Percentiles rank a stretch among this genome's conserved stretches.
phyloP scores from a whole-genome alignment of 208 protist genomes.

The Angomonas deanei region DNA sequence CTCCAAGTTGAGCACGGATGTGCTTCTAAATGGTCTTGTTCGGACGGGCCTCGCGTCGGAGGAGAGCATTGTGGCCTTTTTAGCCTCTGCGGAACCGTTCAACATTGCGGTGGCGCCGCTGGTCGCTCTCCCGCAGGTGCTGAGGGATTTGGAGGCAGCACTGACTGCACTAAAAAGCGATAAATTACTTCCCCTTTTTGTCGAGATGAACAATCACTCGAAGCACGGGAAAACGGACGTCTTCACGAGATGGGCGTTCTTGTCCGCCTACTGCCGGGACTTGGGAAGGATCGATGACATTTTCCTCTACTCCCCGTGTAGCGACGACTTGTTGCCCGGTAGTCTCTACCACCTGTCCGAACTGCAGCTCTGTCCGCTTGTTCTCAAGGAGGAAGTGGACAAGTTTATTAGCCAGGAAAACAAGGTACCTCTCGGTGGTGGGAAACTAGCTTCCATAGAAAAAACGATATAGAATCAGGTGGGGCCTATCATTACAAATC shows the following conservation, averaged over 20 bases:
- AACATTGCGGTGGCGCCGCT: constrained; percentile 69
- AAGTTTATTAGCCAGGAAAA: constrained; percentile 38
- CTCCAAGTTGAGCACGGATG: constrained; percentile 38
- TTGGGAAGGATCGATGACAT: not conserved
- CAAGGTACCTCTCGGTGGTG: no score
- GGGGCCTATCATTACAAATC: no score
- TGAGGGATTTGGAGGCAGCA: constrained; percentile 52
- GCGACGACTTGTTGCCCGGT: not conserved
- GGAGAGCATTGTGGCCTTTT: constrained; percentile 53
- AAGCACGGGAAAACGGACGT: not conserved
- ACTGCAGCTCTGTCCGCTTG: constrained; percentile 26
- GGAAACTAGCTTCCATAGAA: no score
- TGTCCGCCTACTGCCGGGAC: not conserved
- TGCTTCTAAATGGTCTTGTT: constrained; percentile 54
- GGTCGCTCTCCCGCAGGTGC: constrained; percentile 53
- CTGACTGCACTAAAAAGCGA: constrained; percentile 54
- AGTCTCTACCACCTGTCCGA: not conserved
- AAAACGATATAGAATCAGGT: not conserved
- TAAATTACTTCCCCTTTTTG: constrained; percentile 35
- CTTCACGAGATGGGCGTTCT: constrained; percentile 28
- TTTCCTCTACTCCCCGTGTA: not conserved
- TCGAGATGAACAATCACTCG: constrained; percentile 8
- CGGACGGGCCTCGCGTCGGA: constrained; percentile 52
- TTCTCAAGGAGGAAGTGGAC: constrained; percentile 47
- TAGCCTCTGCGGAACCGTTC: constrained; percentile 53